A percentile compares a stretch with the other conserved stretches of the same genome.
These are phyloP conservation scores for Cicer bijugum DNA, from an alignment of 306 rosid genomes.

Conservation along the genomic window DNA sequence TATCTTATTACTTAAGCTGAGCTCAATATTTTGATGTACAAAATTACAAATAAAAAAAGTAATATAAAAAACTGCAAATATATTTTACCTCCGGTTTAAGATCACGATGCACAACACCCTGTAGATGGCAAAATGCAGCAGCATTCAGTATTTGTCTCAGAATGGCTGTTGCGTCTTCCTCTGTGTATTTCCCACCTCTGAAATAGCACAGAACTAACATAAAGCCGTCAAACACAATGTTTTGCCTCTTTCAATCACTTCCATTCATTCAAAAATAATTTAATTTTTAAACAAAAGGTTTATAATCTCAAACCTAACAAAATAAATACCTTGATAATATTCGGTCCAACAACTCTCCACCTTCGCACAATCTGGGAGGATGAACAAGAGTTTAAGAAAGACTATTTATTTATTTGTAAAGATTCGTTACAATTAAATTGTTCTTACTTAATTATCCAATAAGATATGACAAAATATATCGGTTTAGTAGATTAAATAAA, in stretches of 20 bases:
- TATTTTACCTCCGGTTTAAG: conserved; percentile 89
- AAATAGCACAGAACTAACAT: conserved; percentile 43
- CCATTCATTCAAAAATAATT: conserved; percentile 9
- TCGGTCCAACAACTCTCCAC: conserved; percentile 96
- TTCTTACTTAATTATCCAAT: background rate
- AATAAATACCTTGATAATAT: conserved; percentile 79
- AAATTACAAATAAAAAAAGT: background rate
- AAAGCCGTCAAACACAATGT: conserved; percentile 21
- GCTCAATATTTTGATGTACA: background rate
- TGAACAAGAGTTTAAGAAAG: conserved; percentile 22
- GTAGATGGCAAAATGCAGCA: conserved; percentile 91
- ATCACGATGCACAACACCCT: conserved; percentile 97
- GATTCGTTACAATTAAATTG: background rate
- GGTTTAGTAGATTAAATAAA: background rate
- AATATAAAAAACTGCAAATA: conserved; percentile 18
- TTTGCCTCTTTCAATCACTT: conserved; percentile 11
- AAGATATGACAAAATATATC: conserved; percentile 18
- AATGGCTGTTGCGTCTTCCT: conserved; percentile 88
- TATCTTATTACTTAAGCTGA: conserved; percentile 5
- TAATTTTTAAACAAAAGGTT: conserved; percentile 11
- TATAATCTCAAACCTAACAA: conserved; percentile 23
- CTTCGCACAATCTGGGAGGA: conserved; percentile 78
- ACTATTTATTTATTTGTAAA: background rate
- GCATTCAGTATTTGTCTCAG: conserved; percentile 76
- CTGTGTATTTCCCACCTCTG: conserved; percentile 95